phyloP scores from a whole-genome alignment of 345 rosid species.

The Populus davidiana region DNA sequence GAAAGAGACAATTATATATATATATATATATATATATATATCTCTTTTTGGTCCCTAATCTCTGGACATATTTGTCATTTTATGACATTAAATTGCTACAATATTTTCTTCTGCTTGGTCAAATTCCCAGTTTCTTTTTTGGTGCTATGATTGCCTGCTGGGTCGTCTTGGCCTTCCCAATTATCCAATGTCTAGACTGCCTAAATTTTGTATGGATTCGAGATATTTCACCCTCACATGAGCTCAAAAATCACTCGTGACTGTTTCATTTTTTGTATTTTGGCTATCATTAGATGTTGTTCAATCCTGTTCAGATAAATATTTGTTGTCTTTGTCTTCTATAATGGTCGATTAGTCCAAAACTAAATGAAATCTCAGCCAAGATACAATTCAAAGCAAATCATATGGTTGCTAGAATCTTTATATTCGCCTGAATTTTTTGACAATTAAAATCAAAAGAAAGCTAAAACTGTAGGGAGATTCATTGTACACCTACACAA shows the following conservation, averaged over 20 bases:
- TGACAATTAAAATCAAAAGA: too few relatives aligned
- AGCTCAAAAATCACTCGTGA: background rate
- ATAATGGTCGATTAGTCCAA: background rate
- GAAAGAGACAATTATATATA: conserved; percentile 26
- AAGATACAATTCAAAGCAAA: background rate
- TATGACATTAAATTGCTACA: conserved; percentile 11
- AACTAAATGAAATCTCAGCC: too few relatives aligned
- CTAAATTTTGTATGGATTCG: background rate
- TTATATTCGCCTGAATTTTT: background rate
- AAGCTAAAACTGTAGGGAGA: too few relatives aligned
- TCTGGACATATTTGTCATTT: conserved; percentile 36
- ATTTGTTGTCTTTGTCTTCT: too few relatives aligned
- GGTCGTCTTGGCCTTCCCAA: background rate
- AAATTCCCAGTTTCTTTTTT: conserved; percentile 8
- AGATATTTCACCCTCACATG: background rate
- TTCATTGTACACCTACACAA: too few relatives aligned
- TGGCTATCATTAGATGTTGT: background rate
- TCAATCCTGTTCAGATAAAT: background rate
- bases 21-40: background rate
- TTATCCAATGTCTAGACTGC: background rate
- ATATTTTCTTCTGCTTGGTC: conserved; percentile 33
- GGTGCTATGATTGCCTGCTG: background rate
- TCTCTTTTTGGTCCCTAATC: conserved; percentile 29
- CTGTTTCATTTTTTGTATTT: too few relatives aligned
- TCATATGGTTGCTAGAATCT: background rate